These are phyloP conservation scores for Adenanthera pavonina DNA, from an alignment of 306 rosid genomes.

Conservation along the genomic window DNA sequence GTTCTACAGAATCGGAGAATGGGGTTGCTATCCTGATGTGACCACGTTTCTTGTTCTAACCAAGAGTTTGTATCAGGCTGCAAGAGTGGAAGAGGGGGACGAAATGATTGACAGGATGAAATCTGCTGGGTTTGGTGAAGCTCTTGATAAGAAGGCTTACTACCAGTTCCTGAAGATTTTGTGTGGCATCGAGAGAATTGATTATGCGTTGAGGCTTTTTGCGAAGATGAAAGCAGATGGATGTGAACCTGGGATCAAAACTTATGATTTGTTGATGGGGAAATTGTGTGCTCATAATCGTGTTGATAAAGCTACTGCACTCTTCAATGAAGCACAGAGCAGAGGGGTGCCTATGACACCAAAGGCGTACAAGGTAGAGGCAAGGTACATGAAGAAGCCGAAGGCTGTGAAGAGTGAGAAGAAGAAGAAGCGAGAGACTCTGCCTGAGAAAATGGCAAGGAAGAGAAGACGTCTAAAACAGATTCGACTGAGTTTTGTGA, in stretches of 20 bases:
- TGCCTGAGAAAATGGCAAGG: conserved; percentile 91
- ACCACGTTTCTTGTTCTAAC: conserved; percentile 63
- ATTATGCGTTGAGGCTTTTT: conserved; percentile 73
- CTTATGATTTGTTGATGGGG: conserved; percentile 71
- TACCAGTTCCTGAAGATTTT: conserved; percentile 67
- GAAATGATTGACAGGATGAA: conserved; percentile 89
- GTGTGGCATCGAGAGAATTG: conserved; percentile 85
- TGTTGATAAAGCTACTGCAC: conserved; percentile 64
- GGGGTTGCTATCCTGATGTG: conserved; percentile 63
- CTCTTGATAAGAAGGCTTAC: conserved; percentile 67
- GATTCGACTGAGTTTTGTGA: conserved; percentile 80
- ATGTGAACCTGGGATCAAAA: conserved; percentile 69
- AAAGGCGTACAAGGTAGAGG: conserved; percentile 63
- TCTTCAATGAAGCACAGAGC: conserved; percentile 65
- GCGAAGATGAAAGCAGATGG: conserved; percentile 79
- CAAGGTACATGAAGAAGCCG: conserved; percentile 59
- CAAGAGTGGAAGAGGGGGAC: conserved; percentile 81
- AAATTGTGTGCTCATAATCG: conserved; percentile 70
- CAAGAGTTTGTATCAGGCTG: conserved; percentile 80
- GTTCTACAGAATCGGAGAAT: conserved; percentile 67
- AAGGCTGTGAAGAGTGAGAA: conserved; percentile 58
- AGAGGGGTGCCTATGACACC: conserved; percentile 46
- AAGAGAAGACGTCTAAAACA: conserved; percentile 88
- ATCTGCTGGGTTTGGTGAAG: conserved; percentile 57
- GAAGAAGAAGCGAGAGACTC: conserved; percentile 74